phyloP scores from a whole-genome alignment of 345 rosid genomes.

The Salix brachista region DNA sequence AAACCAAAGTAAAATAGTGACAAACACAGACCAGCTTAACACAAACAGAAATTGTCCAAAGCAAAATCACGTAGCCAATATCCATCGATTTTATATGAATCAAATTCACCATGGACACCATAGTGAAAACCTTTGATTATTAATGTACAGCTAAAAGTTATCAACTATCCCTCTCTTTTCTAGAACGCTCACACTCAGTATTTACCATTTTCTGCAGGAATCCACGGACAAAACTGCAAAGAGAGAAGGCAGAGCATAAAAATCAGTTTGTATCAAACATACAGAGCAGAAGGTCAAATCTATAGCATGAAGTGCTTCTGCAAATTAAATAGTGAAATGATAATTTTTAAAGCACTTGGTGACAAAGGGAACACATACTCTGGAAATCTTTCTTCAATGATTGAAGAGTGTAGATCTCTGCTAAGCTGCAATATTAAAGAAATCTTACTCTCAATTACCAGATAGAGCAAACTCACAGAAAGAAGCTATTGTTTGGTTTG shows the following conservation, averaged over 20 bases:
- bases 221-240: conserved; percentile 58
- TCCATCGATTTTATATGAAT: background rate
- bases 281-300: background rate
- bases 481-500: background rate
- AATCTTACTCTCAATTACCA: background rate
- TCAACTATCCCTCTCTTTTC: background rate
- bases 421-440: conserved; percentile 52
- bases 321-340: background rate
- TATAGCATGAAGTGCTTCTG: too few relatives aligned
- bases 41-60: background rate
- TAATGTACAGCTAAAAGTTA: background rate
- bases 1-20: background rate
- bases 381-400: conserved; percentile 54
- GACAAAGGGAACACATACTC: conserved; percentile 40
- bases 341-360: background rate
- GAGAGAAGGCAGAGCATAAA: background rate
- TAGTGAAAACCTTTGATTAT: background rate
- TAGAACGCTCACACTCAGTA: background rate
- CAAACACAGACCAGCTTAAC: background rate
- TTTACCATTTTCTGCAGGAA: conserved; percentile 75
- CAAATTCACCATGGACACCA: background rate
- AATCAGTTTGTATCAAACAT: background rate
- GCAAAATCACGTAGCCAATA: background rate
- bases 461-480: conserved; percentile 4
- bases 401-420: conserved; percentile 59